These are phyloP conservation scores for Casuarina glauca DNA, from an alignment of 306 rosid species.

Conservation along the genomic window DNA sequence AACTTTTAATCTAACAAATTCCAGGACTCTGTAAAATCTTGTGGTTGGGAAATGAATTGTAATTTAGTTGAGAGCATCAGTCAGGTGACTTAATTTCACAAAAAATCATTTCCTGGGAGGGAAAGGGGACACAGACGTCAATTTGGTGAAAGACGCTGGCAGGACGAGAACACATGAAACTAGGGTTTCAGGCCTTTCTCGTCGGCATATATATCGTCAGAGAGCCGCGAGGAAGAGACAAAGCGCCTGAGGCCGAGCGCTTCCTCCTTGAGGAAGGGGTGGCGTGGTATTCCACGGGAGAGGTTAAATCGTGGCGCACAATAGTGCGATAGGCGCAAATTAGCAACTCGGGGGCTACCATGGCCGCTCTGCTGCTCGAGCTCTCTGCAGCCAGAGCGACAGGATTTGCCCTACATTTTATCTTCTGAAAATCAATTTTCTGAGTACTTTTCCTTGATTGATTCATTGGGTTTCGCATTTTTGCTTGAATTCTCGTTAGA, in stretches of 20 bases:
- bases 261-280: conserved; percentile 45
- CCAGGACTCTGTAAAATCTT: no score
- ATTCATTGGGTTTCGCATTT: neutral
- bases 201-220: neutral
- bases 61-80: no score
- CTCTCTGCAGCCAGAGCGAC: conserved; percentile 32
- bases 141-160: neutral
- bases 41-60: no score
- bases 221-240: neutral
- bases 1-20: no score
- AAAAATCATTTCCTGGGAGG: no score
- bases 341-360: conserved; percentile 31
- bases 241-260: conserved; percentile 54
- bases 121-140: neutral
- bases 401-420: conserved; percentile 34
- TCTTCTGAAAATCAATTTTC: neutral
- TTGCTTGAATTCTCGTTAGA: no score
- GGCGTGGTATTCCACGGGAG: conserved; percentile 62
- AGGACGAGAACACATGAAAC: neutral
- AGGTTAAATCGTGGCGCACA: conserved; percentile 50
- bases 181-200: conserved; percentile 19
- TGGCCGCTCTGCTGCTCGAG: conserved; percentile 33
- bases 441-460: neutral
- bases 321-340: conserved; percentile 44
- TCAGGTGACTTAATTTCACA: no score